phyloP scores from a whole-genome alignment of 1,284 basidiomycete genomes.

The Trichosporon coremiiforme region DNA sequence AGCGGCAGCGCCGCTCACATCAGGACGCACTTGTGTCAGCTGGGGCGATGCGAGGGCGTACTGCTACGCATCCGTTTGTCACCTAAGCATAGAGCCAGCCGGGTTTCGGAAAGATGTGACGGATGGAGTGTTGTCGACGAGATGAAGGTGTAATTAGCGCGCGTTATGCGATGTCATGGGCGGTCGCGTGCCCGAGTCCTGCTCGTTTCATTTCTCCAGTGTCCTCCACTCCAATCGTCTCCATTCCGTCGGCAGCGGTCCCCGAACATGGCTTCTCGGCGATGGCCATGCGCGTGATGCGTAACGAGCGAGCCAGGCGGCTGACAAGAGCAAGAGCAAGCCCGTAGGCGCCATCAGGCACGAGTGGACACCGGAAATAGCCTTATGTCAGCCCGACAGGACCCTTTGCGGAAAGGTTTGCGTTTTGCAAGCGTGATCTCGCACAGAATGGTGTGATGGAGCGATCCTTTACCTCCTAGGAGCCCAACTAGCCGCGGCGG shows the following conservation, averaged over 20 bases:
- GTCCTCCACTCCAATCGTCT: not conserved
- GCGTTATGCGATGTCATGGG: too few relatives aligned
- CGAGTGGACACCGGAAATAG: slow-evolving; percentile 2
- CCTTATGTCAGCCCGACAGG: not conserved
- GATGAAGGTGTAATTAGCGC: not conserved
- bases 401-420: not conserved
- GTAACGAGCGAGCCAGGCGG: too few relatives aligned
- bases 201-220: not conserved
- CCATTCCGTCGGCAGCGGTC: too few relatives aligned
- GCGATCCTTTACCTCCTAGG: not conserved
- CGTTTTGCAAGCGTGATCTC: not conserved
- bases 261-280: not conserved
- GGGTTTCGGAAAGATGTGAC: not conserved
- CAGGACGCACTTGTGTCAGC: not conserved
- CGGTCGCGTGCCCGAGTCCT: not conserved
- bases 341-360: not conserved
- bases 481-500: not conserved
- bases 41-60: not conserved
- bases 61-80: not conserved
- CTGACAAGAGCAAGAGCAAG: too few relatives aligned
- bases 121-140: not conserved
- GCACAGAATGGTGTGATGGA: not conserved
- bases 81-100: not conserved
- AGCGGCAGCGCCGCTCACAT: not conserved
- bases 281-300: not conserved